phyloP scores from a whole-genome alignment of 2,329 filamentous ascomycete genomes.

The Hypoxylon sp. region DNA sequence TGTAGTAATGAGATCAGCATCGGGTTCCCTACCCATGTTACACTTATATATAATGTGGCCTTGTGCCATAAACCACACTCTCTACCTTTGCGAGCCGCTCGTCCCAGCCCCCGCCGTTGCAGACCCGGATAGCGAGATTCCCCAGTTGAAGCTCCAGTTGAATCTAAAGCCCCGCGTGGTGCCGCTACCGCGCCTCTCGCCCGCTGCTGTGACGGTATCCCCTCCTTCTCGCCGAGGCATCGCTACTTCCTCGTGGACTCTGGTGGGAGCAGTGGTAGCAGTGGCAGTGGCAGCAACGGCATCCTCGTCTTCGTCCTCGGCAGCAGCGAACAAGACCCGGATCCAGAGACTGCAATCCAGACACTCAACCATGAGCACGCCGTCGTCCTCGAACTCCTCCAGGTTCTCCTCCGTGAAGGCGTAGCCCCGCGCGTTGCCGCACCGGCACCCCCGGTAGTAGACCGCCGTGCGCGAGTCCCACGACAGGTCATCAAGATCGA shows the following conservation, averaged over 20 bases:
- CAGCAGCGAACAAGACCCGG: conserved; percentile 73
- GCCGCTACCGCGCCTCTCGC: conserved; percentile 39
- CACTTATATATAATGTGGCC: not conserved
- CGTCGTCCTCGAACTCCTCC: conserved; percentile 70
- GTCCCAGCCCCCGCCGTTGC: conserved; percentile 34
- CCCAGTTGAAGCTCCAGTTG: conserved; percentile 51
- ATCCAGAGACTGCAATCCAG: conserved; percentile 77
- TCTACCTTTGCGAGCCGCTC: conserved; percentile 24
- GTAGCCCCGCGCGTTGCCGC: conserved; percentile 74
- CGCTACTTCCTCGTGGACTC: conserved; percentile 2
- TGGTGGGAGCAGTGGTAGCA: not conserved
- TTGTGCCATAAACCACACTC: not conserved
- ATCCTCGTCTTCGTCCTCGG: conserved; percentile 57
- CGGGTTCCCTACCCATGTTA: not conserved
- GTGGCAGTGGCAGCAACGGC: not conserved
- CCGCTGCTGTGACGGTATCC: conserved; percentile 20
- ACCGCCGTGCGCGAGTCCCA: conserved; percentile 64
- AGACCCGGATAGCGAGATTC: conserved; percentile 50
- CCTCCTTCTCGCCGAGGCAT: not conserved
- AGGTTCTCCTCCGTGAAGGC: conserved; percentile 72
- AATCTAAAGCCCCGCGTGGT: conserved; percentile 48
- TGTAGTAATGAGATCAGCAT: not conserved
- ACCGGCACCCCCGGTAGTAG: conserved; percentile 74
- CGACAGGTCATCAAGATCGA: conserved; percentile 76
- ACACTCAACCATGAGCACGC: conserved; percentile 76